Evolutionary conservation across 164 flowering plant genomes (phyloP), one percentile per base, ranked within the genome.

Genomic region (Liquidambar formosana): DNA sequence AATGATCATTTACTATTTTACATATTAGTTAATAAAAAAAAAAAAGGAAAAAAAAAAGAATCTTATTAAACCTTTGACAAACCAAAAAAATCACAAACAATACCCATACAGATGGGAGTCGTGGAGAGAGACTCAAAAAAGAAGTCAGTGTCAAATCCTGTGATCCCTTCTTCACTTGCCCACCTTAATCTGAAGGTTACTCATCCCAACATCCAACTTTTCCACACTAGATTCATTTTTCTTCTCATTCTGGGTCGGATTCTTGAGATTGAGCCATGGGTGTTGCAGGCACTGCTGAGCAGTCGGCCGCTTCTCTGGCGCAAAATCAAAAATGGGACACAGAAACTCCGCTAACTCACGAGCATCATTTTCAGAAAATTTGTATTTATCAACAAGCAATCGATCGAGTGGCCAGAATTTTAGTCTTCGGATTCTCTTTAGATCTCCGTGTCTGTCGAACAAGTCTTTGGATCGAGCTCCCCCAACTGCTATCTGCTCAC

Each of bases 261-360:
- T 76, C 25, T 28, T 72, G 65, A 59, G 28, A 52, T 71, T 81
- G 57, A 94, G 85, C 98, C 98, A 94, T 10, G 91, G 90, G 68
- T 92, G 94, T 56, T 92, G 87, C 65, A 92, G 80, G 76, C 92
- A 88, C 66, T 92, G 89, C 72, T 86, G 84, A 22, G 97, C 97
- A 38, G 96, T 89, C 38, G 97, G 98, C 64, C 98, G 81, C 77
- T 89, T 94, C 81, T 92, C 98, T 43, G 98, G 96, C 10, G 84
- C 89, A 83, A 90, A 94, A 82, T 94, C 89, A 41, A 94, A 83
- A 73, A 94, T 75, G 26, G 97, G 97, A 65, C 72, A 49, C 23
- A 94, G 76, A 77, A 94, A 94, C 59, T 82, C 92, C 0, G 95
- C 77, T 67, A 94, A 87, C 64, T 88, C 95, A 26, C 71, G 78